A percentile compares a stretch with the other conserved stretches of the same genome.
These are phyloP conservation scores for Podosphaera fusca DNA, from an alignment of 2,329 filamentous ascomycete genomes.

Conservation along the genomic window DNA sequence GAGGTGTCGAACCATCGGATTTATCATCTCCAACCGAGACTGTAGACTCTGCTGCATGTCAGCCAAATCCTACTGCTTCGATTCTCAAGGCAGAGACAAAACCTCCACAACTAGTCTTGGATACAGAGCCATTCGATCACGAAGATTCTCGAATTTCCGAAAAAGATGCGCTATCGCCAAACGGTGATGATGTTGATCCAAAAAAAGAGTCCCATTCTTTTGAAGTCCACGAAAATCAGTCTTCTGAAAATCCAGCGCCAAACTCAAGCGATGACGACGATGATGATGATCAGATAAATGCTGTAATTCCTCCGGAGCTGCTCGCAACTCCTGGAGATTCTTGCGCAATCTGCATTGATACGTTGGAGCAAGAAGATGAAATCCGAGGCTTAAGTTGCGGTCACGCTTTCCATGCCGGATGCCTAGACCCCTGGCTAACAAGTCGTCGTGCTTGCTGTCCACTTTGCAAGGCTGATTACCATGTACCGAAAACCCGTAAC, in stretches of 20 bases:
- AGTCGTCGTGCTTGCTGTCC: constrained; percentile 86
- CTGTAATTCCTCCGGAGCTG: constrained; percentile 60
- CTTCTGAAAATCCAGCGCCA: constrained; percentile 16
- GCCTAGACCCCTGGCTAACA: constrained; percentile 90
- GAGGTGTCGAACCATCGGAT: constrained; percentile 35
- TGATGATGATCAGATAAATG: constrained; percentile 55
- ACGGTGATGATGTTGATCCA: background rate
- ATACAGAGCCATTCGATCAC: constrained; percentile 3
- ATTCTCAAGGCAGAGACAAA: constrained; percentile 5
- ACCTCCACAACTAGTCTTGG: background rate
- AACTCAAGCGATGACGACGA: constrained; percentile 35
- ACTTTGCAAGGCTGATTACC: constrained; percentile 95
- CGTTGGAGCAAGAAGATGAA: constrained; percentile 84
- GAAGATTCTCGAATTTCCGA: constrained; percentile 7
- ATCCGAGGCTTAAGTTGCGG: constrained; percentile 83
- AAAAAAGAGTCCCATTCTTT: constrained; percentile 13
- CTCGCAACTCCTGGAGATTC: constrained; percentile 67
- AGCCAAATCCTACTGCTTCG: constrained; percentile 9
- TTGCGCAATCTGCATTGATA: constrained; percentile 91
- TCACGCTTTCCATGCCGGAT: constrained; percentile 93
- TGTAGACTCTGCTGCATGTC: constrained; percentile 17
- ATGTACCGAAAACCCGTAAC: constrained; percentile 70
- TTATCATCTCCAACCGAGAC: constrained; percentile 17
- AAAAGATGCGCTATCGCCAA: constrained; percentile 7
- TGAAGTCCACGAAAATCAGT: constrained; percentile 12